Evolutionary conservation across 1,284 basidiomycete genomes (phyloP), one percentile per base, ranked within the genome.

Genomic region (Caloboletus inedulis): DNA sequence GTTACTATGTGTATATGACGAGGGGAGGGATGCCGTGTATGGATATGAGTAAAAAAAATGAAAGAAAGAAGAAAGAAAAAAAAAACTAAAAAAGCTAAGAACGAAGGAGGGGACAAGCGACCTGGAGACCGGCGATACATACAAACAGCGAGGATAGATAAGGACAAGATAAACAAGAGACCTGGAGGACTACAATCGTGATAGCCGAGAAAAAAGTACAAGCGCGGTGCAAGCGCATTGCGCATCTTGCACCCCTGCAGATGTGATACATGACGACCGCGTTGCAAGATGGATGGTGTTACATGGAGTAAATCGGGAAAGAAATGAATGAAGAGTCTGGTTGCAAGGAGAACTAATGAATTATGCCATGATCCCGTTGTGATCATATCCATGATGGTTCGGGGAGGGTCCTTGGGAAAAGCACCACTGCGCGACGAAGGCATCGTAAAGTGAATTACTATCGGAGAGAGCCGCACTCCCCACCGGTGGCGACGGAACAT

Each of bases 341-440:
- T 27, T 13, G n/a, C 18, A n/a, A n/a, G n/a, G 13, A 12, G 19
- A 37, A 29, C 1, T n/a, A 6, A 23, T 7, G 7, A 3, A n/a
- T 65, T 27, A 69, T 6, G 54, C 53, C 52, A 66, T 43, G 37
- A 68, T 57, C 8, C 51, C 59, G 3, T 46, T 49, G 6, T 52
- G 53, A n/a, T 49, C 47, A 47, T 55, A 57, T 4, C n/a, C 19
- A 39, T 42, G 36, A 30, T 57, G 47, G 7, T n/a, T 39, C 19
- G 49, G 39, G 0, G 67, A 43, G 5, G 67, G 50, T 8, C 65
- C 74, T 57, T 79, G 76, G 21, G 82, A 82, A 64, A 87, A 87
- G 65, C 85, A 87, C 85, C 85, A 87, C 64, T 85, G 79, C 51
- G 73, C 63, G 49, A 87, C 77, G 54, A 87, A 77, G 33, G 82